Base-by-base conservation (phyloP, 139 green algal genomes). In the Micractinium conductrix region DNA sequence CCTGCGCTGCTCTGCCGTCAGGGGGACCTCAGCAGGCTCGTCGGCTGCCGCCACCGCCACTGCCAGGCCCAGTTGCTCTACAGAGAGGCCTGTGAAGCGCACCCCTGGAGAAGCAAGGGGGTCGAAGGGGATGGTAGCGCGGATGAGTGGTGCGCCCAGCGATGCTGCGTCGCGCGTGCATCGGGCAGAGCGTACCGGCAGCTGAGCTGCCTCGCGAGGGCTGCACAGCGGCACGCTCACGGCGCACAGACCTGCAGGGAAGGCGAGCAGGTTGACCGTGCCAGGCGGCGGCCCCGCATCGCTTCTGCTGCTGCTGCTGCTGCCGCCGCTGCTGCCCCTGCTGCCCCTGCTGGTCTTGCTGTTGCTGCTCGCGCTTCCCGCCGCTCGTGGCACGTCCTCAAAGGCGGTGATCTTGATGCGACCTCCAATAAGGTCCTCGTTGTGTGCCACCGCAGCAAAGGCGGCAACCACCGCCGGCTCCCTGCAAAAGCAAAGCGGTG, bases 361-460 rank as follows among this genome's bases (percentile, higher is more conserved):
- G n/a, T n/a, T n/a, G n/a, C n/a, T n/a, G n/a, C n/a, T n/a, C n/a
- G n/a, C n/a, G 43, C 55, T 70, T 40, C 44, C 22, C 63, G 70
- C 26, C 28, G 35, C 19, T 44, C 43, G 1, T n/a, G 24, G 21
- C 35, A 74, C 24, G 37, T 89, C 79, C 38, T 92, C 86, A 53
- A 81, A 88, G 9, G 88, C 84, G 17, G 83, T 92, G 26, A 92
- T 68, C 60, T 92, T 91, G 9, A 92, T 68, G 10, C 40, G 50
- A 71, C 73, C 16, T 28, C 44, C 74, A 69, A 86, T 33, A 17
- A 43, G 7, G 6, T 40, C 82, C 30, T 53, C 44, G 45, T 79
- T 30, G 22, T 67, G 33, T 7, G 87, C 88, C 40, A 91, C 45
- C 37, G 80, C 87, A 38, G 48, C 21, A 42, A 89, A 87, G 0